Base-by-base conservation (phyloP, 306 rosid species). In the Rubus parviflorus region DNA sequence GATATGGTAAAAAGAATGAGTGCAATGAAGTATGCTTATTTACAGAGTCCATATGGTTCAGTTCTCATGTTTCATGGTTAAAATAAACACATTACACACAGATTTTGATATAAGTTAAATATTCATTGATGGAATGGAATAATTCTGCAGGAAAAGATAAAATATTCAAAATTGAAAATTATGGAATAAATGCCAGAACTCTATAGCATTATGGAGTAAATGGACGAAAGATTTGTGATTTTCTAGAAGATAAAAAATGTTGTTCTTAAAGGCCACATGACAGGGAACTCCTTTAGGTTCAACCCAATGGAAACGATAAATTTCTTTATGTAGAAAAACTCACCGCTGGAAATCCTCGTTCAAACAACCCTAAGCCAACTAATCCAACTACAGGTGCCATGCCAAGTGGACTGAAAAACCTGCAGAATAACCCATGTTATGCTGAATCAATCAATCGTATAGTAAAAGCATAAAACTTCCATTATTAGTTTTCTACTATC, bases 351-450 rank as follows among this genome's bases (percentile, higher is more conserved):
- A 95, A 92, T 81, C 98, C 98, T 40, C 86, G 93, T 63, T 90
- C 86, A 84, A 95, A 88, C 82, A 95, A 82, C 74, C 98, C 98
- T 74, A 95, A 83, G 73, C 98, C 98, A 41, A 92, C 91, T 89
- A 95, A 86, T 82, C 97, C 98, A 81, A 92, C 92, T 19, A 95
- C 98, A 49, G 98, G 98, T 76, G 96, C 97, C 96, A 95, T 90
- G 62, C 98, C 97, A 77, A 95, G 94, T 72, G 98, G 98, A 83
- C 98, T 95, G 87, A 95, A 95, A 83, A 95, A 95, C 69, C 98
- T 95, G 89, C 54, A 87, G 69, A 75, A 69, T 43, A 78, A 81
- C 69, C 56, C 81, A 51, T 48, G 52, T 35, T 4, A 82, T 38
- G 37, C 56, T 77, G 49, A 74, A 76, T 80, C 66, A 81, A 75